Base-by-base conservation (phyloP, 1,139 yeast species). In the Saccharomycopsis crataegensis region DNA sequence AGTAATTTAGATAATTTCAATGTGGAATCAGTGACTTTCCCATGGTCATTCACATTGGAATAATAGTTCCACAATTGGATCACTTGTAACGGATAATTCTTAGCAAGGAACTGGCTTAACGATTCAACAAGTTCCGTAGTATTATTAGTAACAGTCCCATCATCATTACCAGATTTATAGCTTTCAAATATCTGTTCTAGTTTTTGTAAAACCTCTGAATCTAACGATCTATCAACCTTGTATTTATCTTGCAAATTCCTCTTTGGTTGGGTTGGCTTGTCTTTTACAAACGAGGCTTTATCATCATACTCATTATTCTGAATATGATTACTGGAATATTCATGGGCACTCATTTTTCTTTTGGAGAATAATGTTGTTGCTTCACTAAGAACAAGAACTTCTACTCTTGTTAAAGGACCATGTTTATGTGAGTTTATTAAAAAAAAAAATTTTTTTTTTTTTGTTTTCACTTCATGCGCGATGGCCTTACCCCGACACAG, bases 1-100 rank as follows among this genome's bases (percentile, higher is more conserved):
- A 93, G 90, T 64, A 93, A 91, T 31, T 93, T 93, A 57, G 98
- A 90, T 68, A 90, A 91, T 70, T 93, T 93, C 37, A 98, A 98
- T 41, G 93, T 96, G 0, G 97, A 97, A 70, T 93, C 99, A 48
- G 48, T 43, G 40, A 49, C 55, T 51, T 74, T 77, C 1, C 70
- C 62, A 62, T 80, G 84, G 58, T 83, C 82, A 61, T 82, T 82
- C n/a, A 77, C 73, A 49, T 83, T 80, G 5, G 87, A 78, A 62
- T 72, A 80, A 60, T 79, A 80, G 1, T 86, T 75, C 87, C 91
- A 85, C 1, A 75, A 62, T 56, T 78, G 82, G 4, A 74, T 62
- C 28, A 75, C 59, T 53, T 77, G 77, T 7, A 61, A 58, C 1
- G 61, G 62, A 50, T 66, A 67, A 4, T 73, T 70, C 37, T 40